Conservation (phyloP, 495 filamentous ascomycete species). For the Penicillium daleae region DNA sequence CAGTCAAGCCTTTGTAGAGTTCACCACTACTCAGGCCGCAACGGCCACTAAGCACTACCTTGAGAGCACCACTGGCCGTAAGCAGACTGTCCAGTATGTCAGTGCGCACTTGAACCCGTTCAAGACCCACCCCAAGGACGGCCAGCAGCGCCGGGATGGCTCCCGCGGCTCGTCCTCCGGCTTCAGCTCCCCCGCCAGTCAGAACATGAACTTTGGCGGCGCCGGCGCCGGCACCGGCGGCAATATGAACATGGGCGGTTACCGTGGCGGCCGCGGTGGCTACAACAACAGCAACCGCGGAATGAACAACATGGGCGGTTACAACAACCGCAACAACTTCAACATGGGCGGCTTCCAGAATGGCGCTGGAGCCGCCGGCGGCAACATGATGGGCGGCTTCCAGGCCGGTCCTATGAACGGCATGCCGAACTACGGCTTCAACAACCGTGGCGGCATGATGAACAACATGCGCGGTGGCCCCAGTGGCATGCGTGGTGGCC, state of each 20-base stretch:
- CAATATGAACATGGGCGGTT: slow-evolving; percentile 39
- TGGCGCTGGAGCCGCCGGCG: slow-evolving; percentile 47
- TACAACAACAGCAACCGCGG: slow-evolving; percentile 47
- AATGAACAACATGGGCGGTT: slow-evolving; percentile 41
- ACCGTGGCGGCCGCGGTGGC: slow-evolving; percentile 57
- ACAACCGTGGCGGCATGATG: slow-evolving; percentile 68
- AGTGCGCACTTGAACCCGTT: slow-evolving; percentile 83
- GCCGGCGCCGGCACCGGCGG: slow-evolving; percentile 6
- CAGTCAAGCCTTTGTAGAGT: slow-evolving; percentile 90
- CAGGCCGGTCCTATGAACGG: slow-evolving; percentile 55
- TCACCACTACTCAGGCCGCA: slow-evolving; percentile 81
- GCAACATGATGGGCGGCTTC: slow-evolving; percentile 65
- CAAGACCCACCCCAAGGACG: slow-evolving; percentile 89
- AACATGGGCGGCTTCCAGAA: slow-evolving; percentile 58
- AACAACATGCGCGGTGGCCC: slow-evolving; percentile 69
- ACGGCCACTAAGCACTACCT: slow-evolving; percentile 84
- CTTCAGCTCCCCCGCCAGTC: slow-evolving; percentile 23
- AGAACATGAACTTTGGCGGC: slow-evolving; percentile 30
- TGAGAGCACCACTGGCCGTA: slow-evolving; percentile 69
- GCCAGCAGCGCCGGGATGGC: slow-evolving; percentile 69
- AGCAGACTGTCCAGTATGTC: slow-evolving; percentile 73
- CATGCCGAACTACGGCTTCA: slow-evolving; percentile 64
- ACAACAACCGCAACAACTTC: slow-evolving; percentile 56
- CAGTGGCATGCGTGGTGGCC: slow-evolving; percentile 71
- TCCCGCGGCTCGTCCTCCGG: slow-evolving; percentile 48